Conservation (phyloP, 192 early-diverging fungal genomes). For the Cladochytrium replicatum region DNA sequence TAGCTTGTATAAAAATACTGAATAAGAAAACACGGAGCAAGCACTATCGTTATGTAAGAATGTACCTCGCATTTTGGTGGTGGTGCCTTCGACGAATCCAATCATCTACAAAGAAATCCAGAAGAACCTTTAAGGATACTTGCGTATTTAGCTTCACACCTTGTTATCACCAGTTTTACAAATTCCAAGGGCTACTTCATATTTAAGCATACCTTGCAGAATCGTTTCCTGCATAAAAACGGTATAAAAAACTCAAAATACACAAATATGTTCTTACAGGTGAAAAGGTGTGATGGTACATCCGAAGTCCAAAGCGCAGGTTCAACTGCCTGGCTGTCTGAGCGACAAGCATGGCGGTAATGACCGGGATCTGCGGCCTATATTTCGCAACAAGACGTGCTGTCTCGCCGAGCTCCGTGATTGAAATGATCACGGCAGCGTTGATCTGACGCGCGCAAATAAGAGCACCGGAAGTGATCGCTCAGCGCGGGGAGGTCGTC, state of each 20-base stretch:
- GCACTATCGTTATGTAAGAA: no score
- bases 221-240: background rate
- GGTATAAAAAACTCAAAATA: background rate
- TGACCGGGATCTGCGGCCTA: slow-evolving; percentile 43
- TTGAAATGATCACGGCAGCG: slow-evolving; percentile 41
- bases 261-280: background rate
- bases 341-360: slow-evolving; percentile 37
- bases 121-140: no score
- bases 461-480: slow-evolving; percentile 48
- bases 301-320: slow-evolving; percentile 40
- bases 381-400: slow-evolving; percentile 49
- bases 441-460: slow-evolving; percentile 38
- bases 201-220: slow-evolving; percentile 4
- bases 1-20: no score
- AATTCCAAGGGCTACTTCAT: slow-evolving; percentile 38
- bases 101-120: slow-evolving; percentile 35
- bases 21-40: no score
- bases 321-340: slow-evolving; percentile 43
- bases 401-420: slow-evolving; percentile 45
- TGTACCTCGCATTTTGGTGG: slow-evolving; percentile 46
- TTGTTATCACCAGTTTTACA: slow-evolving; percentile 44
- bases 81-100: slow-evolving; percentile 41
- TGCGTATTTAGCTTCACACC: no score
- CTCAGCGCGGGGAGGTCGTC: slow-evolving; percentile 48
- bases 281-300: slow-evolving; percentile 33